These are phyloP conservation scores for Lachancea sp. DNA, from an alignment of 805 yeast genomes.

Conservation along the genomic window DNA sequence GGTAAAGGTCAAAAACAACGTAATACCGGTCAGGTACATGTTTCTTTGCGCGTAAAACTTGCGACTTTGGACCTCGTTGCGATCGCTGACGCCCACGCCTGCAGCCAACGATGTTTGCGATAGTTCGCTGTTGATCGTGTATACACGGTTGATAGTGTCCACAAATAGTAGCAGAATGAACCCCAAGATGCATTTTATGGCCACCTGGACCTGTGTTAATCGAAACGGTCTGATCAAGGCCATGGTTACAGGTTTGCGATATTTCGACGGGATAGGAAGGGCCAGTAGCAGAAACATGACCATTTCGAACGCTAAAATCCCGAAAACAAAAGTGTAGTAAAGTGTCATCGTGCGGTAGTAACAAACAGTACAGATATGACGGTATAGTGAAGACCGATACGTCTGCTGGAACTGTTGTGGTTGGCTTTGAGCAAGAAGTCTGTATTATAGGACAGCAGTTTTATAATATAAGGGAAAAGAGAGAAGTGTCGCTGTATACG, in stretches of 20 bases:
- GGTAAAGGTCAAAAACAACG: slow-evolving; percentile 80
- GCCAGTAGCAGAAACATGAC: slow-evolving; percentile 71
- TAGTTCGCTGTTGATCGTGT: slow-evolving; percentile 59
- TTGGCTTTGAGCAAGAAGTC: too few species aligned
- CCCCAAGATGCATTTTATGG: slow-evolving; percentile 73
- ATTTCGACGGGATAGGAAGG: slow-evolving; percentile 72
- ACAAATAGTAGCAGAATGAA: slow-evolving; percentile 78
- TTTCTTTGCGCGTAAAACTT: slow-evolving; percentile 94
- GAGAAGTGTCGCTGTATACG: too few species aligned
- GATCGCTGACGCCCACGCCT: slow-evolving; percentile 40
- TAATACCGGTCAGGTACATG: slow-evolving; percentile 91
- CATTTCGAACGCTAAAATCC: slow-evolving; percentile 74
- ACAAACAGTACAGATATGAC: too few species aligned
- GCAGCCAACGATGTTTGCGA: slow-evolving; percentile 23
- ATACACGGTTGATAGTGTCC: slow-evolving; percentile 83
- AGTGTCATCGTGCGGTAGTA: slow-evolving; percentile 20
- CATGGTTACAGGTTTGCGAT: slow-evolving; percentile 61
- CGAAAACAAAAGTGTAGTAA: slow-evolving; percentile 48
- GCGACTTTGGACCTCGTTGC: slow-evolving; percentile 83
- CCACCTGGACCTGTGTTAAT: slow-evolving; percentile 64
- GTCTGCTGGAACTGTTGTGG: too few species aligned
- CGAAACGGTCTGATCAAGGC: slow-evolving; percentile 63
- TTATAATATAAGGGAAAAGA: too few species aligned
- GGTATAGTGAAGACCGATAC: too few species aligned
- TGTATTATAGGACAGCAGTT: too few species aligned